Percentiles rank a stretch among this genome's conserved stretches.
Evolutionary conservation across 345 rosid genomes (phyloP).

Genomic region (Euphorbia tirucalli): DNA sequence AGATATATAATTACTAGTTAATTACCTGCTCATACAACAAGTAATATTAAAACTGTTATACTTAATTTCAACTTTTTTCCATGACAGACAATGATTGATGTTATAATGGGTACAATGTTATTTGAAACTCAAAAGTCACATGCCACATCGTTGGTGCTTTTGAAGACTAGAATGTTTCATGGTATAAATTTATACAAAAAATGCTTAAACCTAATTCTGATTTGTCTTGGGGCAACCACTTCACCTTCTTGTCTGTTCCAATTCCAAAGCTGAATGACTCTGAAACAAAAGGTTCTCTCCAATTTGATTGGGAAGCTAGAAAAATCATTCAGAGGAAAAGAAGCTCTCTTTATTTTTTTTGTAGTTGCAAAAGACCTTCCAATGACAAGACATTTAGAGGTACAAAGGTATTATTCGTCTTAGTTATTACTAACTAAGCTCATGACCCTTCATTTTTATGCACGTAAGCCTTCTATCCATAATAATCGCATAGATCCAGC

Average conservation of each 20-base stretch:
- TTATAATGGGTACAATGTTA: constrained; percentile 43
- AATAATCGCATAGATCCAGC: too few species aligned
- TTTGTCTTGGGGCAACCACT: constrained; percentile 47
- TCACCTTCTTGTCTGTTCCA: constrained; percentile 33
- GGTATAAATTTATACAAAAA: constrained; percentile 45
- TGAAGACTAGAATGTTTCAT: constrained; percentile 39
- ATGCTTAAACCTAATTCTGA: constrained; percentile 37
- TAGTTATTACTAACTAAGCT: too few species aligned
- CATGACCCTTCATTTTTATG: too few species aligned
- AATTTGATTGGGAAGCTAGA: constrained; percentile 32
- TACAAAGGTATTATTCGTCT: constrained; percentile 28
- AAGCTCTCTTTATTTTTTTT: constrained; percentile 26
- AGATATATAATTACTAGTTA: too few species aligned
- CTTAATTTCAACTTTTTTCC: too few species aligned
- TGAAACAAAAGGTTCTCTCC: constrained; percentile 26
- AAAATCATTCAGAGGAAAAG: constrained; percentile 35
- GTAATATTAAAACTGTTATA: too few species aligned
- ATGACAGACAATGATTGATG: constrained; percentile 47
- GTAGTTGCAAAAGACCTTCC: constrained; percentile 31
- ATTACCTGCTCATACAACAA: too few species aligned
- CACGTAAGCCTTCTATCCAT: too few species aligned
- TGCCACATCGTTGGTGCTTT: constrained; percentile 40
- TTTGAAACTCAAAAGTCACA: constrained; percentile 30
- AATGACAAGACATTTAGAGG: constrained; percentile 24
- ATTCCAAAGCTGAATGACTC: constrained; percentile 21